A percentile compares a stretch with the other conserved stretches of the same genome.
These are phyloP conservation scores for Penicillium sp. DNA, from an alignment of 2,329 filamentous ascomycete species.

Conservation along the genomic window DNA sequence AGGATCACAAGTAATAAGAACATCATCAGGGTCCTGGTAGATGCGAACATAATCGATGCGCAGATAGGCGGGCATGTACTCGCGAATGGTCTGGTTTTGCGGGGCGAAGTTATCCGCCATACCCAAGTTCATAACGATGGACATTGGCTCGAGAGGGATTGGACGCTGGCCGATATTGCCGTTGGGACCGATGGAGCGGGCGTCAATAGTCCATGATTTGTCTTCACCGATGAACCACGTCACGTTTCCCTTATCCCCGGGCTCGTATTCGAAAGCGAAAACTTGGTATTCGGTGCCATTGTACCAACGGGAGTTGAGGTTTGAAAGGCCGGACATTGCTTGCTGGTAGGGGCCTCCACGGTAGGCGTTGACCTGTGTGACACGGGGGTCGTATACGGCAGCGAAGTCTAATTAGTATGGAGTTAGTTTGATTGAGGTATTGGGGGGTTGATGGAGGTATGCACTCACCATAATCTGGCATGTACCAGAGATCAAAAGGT, in stretches of 20 bases:
- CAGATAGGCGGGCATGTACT: constrained; percentile 63
- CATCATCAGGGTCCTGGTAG: constrained; percentile 62
- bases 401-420: constrained; percentile 52
- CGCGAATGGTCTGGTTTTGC: constrained; percentile 58
- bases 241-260: constrained; percentile 60
- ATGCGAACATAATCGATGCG: constrained; percentile 69
- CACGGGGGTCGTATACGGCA: constrained; percentile 61
- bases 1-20: constrained; percentile 66
- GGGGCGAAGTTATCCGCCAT: constrained; percentile 67
- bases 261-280: constrained; percentile 64
- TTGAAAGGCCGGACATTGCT: constrained; percentile 61
- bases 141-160: constrained; percentile 67
- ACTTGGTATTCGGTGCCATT: constrained; percentile 62
- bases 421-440: not conserved
- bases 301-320: constrained; percentile 66
- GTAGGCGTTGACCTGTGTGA: constrained; percentile 61
- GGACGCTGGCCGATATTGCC: constrained; percentile 67
- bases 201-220: constrained; percentile 64
- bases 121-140: constrained; percentile 67
- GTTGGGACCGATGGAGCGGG: constrained; percentile 62
- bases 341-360: constrained; percentile 63
- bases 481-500: constrained; percentile 69
- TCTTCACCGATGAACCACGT: constrained; percentile 68
- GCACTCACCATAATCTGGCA: constrained; percentile 56
- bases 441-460: not conserved